Conservation (phyloP, 495 filamentous ascomycete species). For the Amphirosellinia nigrospora region DNA sequence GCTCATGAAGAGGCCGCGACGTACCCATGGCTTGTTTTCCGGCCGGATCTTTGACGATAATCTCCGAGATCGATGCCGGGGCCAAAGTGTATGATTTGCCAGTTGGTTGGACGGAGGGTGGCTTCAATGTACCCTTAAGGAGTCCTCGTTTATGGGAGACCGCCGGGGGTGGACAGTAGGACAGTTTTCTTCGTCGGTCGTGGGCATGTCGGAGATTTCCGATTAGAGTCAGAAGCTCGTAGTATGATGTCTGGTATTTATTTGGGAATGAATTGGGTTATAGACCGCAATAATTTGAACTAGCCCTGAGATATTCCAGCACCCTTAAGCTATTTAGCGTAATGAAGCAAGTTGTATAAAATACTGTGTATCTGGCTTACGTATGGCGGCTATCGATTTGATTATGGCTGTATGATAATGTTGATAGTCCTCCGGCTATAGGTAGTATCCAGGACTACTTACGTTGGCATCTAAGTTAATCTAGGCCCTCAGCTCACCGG, state of each 20-base stretch:
- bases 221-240: not conserved
- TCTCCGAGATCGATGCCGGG: slow-evolving; percentile 41
- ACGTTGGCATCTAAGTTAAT: no score
- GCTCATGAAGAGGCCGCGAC: slow-evolving; percentile 15
- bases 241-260: not conserved
- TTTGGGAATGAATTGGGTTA: slow-evolving; percentile 9
- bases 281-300: not conserved
- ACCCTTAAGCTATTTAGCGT: not conserved
- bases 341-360: not conserved
- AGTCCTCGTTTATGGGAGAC: slow-evolving; percentile 26
- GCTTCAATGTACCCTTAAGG: slow-evolving; percentile 35
- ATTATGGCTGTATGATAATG: not conserved
- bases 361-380: not conserved
- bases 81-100: slow-evolving; percentile 43
- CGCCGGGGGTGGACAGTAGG: slow-evolving; percentile 3
- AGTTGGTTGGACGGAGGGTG: slow-evolving; percentile 29
- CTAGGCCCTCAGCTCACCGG: no score
- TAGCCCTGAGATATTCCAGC: not conserved
- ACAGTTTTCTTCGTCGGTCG: slow-evolving; percentile 15
- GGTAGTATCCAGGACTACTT: not conserved
- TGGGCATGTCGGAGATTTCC: slow-evolving; percentile 7
- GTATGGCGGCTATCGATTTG: not conserved
- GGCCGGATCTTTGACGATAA: slow-evolving; percentile 34
- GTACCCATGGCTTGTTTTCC: slow-evolving; percentile 30
- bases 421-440: not conserved